Percentiles rank a stretch among this genome's conserved stretches.
Conservation (phyloP, 73 alveolate genomes). For the Paramecium sexaurelia region DNA sequence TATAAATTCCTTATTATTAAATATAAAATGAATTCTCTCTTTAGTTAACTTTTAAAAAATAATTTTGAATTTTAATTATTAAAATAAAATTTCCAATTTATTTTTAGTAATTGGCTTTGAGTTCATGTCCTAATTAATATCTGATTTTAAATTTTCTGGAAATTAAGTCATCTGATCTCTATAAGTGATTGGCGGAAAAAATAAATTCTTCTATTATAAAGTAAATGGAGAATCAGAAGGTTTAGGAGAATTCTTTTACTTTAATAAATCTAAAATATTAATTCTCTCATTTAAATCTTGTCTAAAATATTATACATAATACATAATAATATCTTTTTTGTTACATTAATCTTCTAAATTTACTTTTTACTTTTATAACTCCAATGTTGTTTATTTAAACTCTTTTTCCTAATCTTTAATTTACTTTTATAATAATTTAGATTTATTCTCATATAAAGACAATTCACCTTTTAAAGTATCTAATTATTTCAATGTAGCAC, state of each 20-base stretch:
- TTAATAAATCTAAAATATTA: conserved; percentile 5
- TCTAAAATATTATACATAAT: not conserved
- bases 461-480: conserved; percentile 37
- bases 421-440: not conserved
- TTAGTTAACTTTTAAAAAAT: conserved; percentile 11
- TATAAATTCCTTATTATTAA: not conserved
- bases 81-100: not conserved
- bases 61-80: not conserved
- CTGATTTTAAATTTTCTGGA: not conserved
- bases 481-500: not conserved
- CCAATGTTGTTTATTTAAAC: not conserved
- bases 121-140: not conserved
- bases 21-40: not conserved
- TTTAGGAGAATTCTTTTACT: conserved; percentile 7
- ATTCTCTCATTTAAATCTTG: conserved; percentile 23
- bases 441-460: not conserved
- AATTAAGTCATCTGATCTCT: not conserved
- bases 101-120: not conserved
- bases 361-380: not conserved
- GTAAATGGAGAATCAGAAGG: not conserved
- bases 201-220: not conserved
- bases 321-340: conserved; percentile 12
- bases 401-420: conserved; percentile 35
- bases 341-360: not conserved
- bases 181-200: conserved; percentile 14